Base-by-base conservation (phyloP, 495 filamentous ascomycete genomes). In the Diplogelasinospora grovesii region DNA sequence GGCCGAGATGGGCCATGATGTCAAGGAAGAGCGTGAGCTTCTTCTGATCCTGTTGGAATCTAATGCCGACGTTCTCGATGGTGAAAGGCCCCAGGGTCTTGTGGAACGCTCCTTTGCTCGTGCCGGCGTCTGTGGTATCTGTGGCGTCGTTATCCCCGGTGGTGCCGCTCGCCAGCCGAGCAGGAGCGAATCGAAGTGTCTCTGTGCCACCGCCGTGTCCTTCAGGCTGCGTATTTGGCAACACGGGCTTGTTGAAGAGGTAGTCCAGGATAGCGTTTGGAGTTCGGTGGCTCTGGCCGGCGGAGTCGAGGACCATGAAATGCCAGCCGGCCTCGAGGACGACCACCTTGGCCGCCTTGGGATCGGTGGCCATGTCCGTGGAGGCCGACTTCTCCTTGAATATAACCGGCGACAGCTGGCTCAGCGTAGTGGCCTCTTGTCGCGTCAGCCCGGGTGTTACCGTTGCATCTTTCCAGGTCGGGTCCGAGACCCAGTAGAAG, bases 1-100 rank as follows among this genome's bases (percentile, higher is more conserved):
- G 65, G 2, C 68, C 67, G 6, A 71, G 39, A 7, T 40, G 9
- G 28, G 69, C 41, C 7, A 54, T 49, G 2, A 65, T 65, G 37
- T 66, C 58, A 8, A 71, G 42, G 11, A 47, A 39, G 18, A 71
- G 29, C 11, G 28, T 25, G 1, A 70, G 53, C 8, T 20, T 36
- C 8, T 45, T 38, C 23, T 51, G 35, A 11, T 45, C 47, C 14
- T 13, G 22, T 11, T 24, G 11, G 47, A 54, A 66, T 26, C 56
- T 33, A 9, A 71, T 41, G 2, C 64, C 64, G 9, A 70, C 44
- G 28, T 61, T 53, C 18, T 35, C 36, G 29, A 61, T 48, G 4
- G 49, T 39, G 3, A 61, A 28, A 20, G 43, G 43, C 7, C 49
- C 45, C 4, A 36, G 6, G 3, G 23, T 22, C 31, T 36, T 42